Conservation (phyloP, 441 rosid species). For the Croton laevigatus region DNA sequence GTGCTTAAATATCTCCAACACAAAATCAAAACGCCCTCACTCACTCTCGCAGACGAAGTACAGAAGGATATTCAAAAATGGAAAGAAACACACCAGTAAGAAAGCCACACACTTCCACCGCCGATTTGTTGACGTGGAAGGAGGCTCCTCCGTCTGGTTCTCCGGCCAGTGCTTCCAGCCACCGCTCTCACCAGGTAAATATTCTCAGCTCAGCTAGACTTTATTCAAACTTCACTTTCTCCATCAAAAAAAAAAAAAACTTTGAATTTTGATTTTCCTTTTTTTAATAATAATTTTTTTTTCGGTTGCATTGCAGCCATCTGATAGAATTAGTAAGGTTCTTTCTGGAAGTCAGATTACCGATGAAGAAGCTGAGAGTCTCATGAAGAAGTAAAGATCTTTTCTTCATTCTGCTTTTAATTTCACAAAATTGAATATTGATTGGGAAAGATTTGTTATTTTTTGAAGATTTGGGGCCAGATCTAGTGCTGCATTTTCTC, state of each 20-base stretch:
- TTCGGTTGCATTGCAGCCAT: slow-evolving; percentile 49
- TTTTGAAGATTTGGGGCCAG: slow-evolving; percentile 19
- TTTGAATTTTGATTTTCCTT: not conserved
- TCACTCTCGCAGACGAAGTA: not conserved
- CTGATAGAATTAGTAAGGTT: slow-evolving; percentile 82
- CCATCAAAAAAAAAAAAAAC: not conserved
- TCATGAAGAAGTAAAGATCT: slow-evolving; percentile 62
- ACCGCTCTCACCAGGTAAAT: slow-evolving; percentile 40
- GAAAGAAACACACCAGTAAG: slow-evolving; percentile 81
- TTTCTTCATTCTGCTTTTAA: not conserved
- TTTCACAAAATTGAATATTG: not conserved
- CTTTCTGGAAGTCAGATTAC: slow-evolving; percentile 93
- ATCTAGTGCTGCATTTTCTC: slow-evolving; percentile 20
- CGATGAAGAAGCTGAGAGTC: slow-evolving; percentile 77
- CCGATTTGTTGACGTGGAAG: slow-evolving; percentile 97
- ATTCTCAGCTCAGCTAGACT: not conserved
- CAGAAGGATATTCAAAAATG: slow-evolving; percentile 33
- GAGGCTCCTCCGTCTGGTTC: slow-evolving; percentile 54
- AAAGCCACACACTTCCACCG: slow-evolving; percentile 76
- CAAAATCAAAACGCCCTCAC: not conserved
- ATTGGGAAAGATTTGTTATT: not conserved
- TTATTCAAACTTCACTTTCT: not conserved
- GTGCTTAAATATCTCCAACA: not conserved
- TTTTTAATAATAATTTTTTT: slow-evolving; percentile 21
- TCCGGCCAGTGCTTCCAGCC: slow-evolving; percentile 40